Evolutionary conservation across 345 rosid species (phyloP), one percentile per base, ranked within the genome.

Genomic region (Lepidium aucheri): DNA sequence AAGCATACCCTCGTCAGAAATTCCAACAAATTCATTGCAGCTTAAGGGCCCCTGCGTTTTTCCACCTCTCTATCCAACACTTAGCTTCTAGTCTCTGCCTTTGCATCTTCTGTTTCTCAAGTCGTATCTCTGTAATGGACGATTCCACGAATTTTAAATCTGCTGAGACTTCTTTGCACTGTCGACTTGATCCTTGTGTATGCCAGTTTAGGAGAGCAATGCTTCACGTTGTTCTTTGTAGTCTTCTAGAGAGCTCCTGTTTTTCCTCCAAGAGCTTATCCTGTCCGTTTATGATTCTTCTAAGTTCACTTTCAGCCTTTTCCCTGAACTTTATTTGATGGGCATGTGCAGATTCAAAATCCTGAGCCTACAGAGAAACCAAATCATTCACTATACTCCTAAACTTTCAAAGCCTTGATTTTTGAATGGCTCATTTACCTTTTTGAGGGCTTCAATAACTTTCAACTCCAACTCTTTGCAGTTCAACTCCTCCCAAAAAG

Each of bases 61-160:
- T 88, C 91, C 91, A 88, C 41, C 86, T 68, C 50, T 88, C 89
- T 60, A 88, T 79, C 91, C 89, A 85, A 50, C 72, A 74, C 47
- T 60, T 74, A 62, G 95, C 89, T 81, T 84, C 95, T 75, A 71
- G 63, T 72, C 84, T 85, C 77, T 88, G 91, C 72, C 69, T 71
- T 55, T 76, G 60, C 54, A 84, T 77, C 63, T 74, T 78, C 79
- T 81, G 91, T 72, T 79, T 85, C 75, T 82, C 91, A 65, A 73
- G 82, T 51, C 52, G 76, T 67, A 84, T 77, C 50, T 83, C 81
- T 39, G 79, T 79, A 61, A 88, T 69, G 58, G 89, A 84, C 69
- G 72, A 76, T 67, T 75, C 81, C 61, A 84, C 45, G 24, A 69
- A 62, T 51, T 58, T 82, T 42, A 84, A 72, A 63, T 88, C 86